Percentiles rank a stretch among this genome's conserved stretches.
These are phyloP conservation scores for Clarireedia monteithiana DNA, from an alignment of 2,329 filamentous ascomycete genomes.

Conservation along the genomic window DNA sequence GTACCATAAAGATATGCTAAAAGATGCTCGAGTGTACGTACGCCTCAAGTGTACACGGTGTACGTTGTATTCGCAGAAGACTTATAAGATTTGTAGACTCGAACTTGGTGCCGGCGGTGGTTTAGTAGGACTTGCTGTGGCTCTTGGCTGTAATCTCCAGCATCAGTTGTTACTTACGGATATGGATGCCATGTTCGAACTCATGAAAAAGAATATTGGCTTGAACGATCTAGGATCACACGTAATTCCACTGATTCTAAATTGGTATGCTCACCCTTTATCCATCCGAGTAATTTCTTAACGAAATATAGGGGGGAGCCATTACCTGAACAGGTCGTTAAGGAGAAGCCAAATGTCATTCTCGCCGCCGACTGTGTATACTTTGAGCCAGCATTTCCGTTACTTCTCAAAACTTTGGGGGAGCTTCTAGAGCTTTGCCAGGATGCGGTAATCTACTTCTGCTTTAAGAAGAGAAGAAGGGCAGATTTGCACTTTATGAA, in stretches of 20 bases:
- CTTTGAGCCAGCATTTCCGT: constrained; percentile 89
- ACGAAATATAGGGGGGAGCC: constrained; percentile 46
- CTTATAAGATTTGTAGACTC: constrained; percentile 47
- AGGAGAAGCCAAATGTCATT: constrained; percentile 65
- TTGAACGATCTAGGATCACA: constrained; percentile 62
- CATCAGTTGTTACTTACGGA: constrained; percentile 73
- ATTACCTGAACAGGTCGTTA: constrained; percentile 43
- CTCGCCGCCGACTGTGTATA: constrained; percentile 97
- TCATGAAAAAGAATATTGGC: constrained; percentile 83
- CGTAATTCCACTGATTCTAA: constrained; percentile 63
- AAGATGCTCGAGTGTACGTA: constrained; percentile 60
- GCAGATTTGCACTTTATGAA: constrained; percentile 73
- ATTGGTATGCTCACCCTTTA: constrained; percentile 56
- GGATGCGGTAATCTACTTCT: constrained; percentile 62
- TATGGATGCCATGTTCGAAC: constrained; percentile 71
- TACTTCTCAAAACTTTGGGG: constrained; percentile 70
- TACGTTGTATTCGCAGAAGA: background rate
- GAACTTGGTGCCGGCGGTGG: constrained; percentile 91
- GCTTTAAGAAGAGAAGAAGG: constrained; percentile 86
- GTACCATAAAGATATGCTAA: constrained; percentile 56
- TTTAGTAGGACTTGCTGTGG: constrained; percentile 64
- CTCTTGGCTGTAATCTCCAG: constrained; percentile 46
- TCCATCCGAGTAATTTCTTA: background rate
- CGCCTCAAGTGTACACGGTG: background rate
- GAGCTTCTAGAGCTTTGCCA: constrained; percentile 69